phyloP scores from a whole-genome alignment of 2,329 filamentous ascomycete species.

The Scortechinia acanthostroma region DNA sequence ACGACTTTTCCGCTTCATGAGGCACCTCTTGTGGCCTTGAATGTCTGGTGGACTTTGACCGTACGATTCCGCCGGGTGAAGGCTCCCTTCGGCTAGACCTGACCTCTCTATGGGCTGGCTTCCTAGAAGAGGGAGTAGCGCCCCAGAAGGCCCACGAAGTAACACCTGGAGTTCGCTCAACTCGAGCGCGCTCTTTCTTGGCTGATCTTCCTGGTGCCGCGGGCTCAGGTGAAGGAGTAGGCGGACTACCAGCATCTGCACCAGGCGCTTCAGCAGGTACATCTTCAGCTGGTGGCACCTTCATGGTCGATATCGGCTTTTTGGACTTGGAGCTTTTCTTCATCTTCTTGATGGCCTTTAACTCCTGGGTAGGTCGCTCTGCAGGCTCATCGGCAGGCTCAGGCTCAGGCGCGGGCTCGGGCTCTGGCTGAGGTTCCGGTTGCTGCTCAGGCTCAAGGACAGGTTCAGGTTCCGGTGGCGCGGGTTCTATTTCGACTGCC shows the following conservation, averaged over 20 bases:
- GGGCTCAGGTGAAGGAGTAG: constrained; percentile 7
- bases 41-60: constrained; percentile 45
- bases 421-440: neutral
- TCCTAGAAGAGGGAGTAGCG: neutral
- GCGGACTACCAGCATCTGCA: constrained; percentile 9
- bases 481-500: neutral
- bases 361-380: no score
- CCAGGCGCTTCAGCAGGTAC: neutral
- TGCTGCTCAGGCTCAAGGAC: neutral
- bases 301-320: neutral
- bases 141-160: neutral
- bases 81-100: neutral
- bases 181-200: constrained; percentile 19
- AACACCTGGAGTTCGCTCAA: neutral
- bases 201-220: constrained; percentile 15
- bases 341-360: neutral
- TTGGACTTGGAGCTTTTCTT: constrained; percentile 1
- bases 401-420: neutral
- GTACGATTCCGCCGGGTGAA: constrained; percentile 6
- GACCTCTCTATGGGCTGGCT: neutral
- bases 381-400: neutral
- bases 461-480: neutral
- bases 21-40: constrained; percentile 28
- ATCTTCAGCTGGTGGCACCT: neutral
- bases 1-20: constrained; percentile 35